Conservation (phyloP, 164 flowering plant species). For the Protea cynaroides region DNA sequence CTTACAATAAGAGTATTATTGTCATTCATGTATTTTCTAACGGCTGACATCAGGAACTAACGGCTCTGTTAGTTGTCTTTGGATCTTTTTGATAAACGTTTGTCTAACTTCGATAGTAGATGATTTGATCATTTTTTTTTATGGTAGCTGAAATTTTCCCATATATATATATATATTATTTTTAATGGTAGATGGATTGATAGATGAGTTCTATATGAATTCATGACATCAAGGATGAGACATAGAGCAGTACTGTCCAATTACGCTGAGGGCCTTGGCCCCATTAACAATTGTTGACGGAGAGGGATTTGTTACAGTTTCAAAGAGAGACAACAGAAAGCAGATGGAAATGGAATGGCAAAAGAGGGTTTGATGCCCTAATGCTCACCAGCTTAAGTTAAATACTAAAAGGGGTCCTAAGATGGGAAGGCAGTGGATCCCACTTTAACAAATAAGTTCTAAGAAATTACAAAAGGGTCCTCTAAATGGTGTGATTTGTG, state of each 20-base stretch:
- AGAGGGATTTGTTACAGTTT: slow-evolving; percentile 1
- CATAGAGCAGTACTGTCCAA: slow-evolving; percentile 5
- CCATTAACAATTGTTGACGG: neutral
- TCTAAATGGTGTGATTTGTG: no score
- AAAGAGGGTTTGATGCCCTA: neutral
- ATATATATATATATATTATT: no score
- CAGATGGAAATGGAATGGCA: neutral
- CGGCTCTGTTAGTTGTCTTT: no score
- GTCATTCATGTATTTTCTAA: no score
- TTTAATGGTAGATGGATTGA: neutral
- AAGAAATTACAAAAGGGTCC: no score
- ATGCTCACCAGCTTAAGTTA: slow-evolving; percentile 6
- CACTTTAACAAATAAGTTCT: neutral
- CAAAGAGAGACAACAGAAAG: neutral
- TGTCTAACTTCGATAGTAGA: no score
- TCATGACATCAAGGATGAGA: neutral
- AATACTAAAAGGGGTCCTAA: neutral
- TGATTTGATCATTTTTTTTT: no score
- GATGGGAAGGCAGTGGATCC: neutral
- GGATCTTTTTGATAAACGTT: no score
- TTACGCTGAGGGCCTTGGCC: neutral
- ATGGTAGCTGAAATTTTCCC: no score
- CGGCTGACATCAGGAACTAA: no score
- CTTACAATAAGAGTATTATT: no score
- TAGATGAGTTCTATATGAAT: no score